Evolutionary conservation across 805 yeast species (phyloP).

Genomic region (Saturnispora besseyi): DNA sequence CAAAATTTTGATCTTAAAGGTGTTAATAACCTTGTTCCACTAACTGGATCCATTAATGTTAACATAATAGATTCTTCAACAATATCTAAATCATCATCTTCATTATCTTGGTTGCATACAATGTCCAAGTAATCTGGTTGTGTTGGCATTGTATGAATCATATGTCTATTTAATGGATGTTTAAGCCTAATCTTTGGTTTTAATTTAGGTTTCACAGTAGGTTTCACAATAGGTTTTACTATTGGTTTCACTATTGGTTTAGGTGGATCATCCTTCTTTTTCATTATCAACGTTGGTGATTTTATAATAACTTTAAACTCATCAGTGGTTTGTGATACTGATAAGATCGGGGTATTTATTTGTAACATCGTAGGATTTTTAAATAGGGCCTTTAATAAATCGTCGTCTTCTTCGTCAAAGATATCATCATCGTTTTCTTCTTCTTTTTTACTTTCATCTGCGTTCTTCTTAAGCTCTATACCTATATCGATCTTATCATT

Average conservation of each 20-base stretch:
- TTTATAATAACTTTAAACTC: slow-evolving; percentile 1
- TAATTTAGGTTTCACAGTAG: not conserved
- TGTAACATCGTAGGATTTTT: not conserved
- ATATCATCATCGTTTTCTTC: not conserved
- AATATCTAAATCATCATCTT: slow-evolving; percentile 24
- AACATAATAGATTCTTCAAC: slow-evolving; percentile 22
- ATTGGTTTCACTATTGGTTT: not conserved
- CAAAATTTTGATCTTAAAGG: slow-evolving; percentile 28
- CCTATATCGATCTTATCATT: not conserved
- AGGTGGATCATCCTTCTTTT: not conserved
- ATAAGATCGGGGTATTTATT: not conserved
- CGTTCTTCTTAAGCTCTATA: not conserved
- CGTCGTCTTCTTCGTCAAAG: slow-evolving; percentile 5
- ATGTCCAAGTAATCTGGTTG: slow-evolving; percentile 22
- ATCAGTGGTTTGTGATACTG: not conserved
- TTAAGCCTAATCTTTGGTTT: slow-evolving; percentile 10
- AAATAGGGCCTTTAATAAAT: slow-evolving; percentile 2
- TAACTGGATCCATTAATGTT: slow-evolving; percentile 28
- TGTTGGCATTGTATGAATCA: slow-evolving; percentile 12
- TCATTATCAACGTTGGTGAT: not conserved
- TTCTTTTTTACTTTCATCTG: not conserved
- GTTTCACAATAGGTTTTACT: not conserved
- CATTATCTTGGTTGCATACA: not conserved
- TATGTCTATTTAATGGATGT: slow-evolving; percentile 10
- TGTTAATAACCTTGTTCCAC: slow-evolving; percentile 22